A percentile compares a stretch with the other conserved stretches of the same genome.
phyloP scores from a whole-genome alignment of 2,329 filamentous ascomycete genomes.

The Ceratocystis variospora region DNA sequence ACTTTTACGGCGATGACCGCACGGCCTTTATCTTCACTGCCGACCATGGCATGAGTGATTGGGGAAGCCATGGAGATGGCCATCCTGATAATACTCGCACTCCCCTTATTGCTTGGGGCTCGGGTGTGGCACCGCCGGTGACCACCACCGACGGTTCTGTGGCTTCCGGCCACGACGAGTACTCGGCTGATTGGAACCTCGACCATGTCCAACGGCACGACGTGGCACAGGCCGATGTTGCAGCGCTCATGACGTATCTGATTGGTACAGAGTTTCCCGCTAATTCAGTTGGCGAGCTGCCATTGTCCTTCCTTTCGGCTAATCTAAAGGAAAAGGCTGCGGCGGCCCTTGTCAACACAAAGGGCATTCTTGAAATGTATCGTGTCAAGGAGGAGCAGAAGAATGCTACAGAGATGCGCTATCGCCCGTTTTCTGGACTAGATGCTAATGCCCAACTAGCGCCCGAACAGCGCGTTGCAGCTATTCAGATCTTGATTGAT shows the following conservation, averaged over 20 bases:
- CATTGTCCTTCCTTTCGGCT: slow-evolving; percentile 66
- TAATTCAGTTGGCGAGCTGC: slow-evolving; percentile 89
- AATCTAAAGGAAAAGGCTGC: slow-evolving; percentile 63
- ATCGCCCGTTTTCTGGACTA: slow-evolving; percentile 60
- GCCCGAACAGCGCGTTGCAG: slow-evolving; percentile 51
- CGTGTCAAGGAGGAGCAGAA: slow-evolving; percentile 83
- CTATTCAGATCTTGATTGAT: slow-evolving; percentile 55
- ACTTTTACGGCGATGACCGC: slow-evolving; percentile 72
- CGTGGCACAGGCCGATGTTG: slow-evolving; percentile 85
- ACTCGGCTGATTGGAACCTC: slow-evolving; percentile 79
- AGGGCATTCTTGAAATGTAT: slow-evolving; percentile 89
- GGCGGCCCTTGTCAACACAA: slow-evolving; percentile 71
- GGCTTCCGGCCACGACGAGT: slow-evolving; percentile 77
- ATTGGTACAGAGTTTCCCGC: slow-evolving; percentile 80
- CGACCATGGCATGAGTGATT: slow-evolving; percentile 98
- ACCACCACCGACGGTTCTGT: slow-evolving; percentile 35
- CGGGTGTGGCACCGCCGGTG: slow-evolving; percentile 67
- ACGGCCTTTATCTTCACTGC: slow-evolving; percentile 96
- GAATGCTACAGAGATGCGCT: slow-evolving; percentile 58
- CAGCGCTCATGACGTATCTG: slow-evolving; percentile 88
- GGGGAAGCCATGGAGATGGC: slow-evolving; percentile 96
- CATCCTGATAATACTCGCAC: slow-evolving; percentile 96
- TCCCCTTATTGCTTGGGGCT: slow-evolving; percentile 84
- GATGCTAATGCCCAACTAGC: slow-evolving; percentile 44
- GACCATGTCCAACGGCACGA: slow-evolving; percentile 73